Base-by-base conservation (phyloP, 1,139 yeast genomes). In the Yamadazyma jaroonii region DNA sequence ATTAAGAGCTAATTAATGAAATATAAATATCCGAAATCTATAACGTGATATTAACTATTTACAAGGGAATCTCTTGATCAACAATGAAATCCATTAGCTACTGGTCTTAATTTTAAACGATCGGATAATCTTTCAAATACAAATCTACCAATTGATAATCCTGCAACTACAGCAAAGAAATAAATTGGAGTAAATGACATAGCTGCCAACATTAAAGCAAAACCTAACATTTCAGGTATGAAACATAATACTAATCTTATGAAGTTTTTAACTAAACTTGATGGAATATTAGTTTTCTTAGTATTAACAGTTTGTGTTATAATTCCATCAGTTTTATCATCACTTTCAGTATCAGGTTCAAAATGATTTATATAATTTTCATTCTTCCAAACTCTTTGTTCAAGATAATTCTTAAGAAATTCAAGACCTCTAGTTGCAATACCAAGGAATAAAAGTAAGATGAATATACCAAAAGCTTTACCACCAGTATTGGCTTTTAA, bases 171-270 rank as follows among this genome's bases (percentile, higher is more conserved):
- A 2, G 85, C 90, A 59, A 84, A 84, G 57, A 84, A 81, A 50
- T 84, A 84, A 1, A 77, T 59, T 40, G 82, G 51, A 8, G 82
- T 74, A 54, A 67, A 83, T 25, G 84, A 68, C 94, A 84, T 84
- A 9, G 84, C 84, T 10, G 81, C 89, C 64, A 84, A 72, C 94
- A 84, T 84, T 49, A 84, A 61, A 29, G 81, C 79, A 54, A 80
- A 84, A 8, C 84, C 81, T 35, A 84, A 56, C 67, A 83, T 65
- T 24, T 84, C 84, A 3, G 85, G 77, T 20, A 78, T 54, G 42
- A 84, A 79, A 14, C 80, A 72, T 32, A 84, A 50, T 0, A 70
- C 37, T 17, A 81, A 57, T 48, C 90, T 65, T 10, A 81, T 66
- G 8, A 68, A 40, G 56, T 84, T 86, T 54, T 84, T 55, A 28